Percentiles rank a stretch among this genome's conserved stretches.
These are phyloP conservation scores for Castanospermum australe DNA, from an alignment of 306 rosid species.

Conservation along the genomic window DNA sequence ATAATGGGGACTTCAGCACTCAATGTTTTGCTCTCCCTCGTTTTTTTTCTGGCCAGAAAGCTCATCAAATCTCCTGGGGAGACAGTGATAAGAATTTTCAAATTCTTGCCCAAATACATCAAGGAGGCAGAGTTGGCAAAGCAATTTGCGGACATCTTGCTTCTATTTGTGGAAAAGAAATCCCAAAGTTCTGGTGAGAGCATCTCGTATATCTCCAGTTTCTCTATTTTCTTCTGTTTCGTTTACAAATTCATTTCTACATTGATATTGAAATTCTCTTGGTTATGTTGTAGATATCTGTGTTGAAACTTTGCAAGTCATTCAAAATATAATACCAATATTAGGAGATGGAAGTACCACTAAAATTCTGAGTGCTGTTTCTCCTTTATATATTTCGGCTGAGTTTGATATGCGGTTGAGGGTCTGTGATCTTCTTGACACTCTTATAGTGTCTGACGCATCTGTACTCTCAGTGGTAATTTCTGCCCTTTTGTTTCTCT, in stretches of 20 bases:
- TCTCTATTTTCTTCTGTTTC: background rate
- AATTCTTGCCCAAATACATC: slow-evolving; percentile 64
- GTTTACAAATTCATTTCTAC: background rate
- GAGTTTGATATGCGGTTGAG: slow-evolving; percentile 61
- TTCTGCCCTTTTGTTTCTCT: slow-evolving; percentile 14
- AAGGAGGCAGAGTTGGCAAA: slow-evolving; percentile 56
- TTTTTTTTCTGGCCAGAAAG: slow-evolving; percentile 56
- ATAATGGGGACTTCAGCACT: background rate
- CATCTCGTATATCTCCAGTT: slow-evolving; percentile 9
- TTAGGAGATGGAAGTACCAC: slow-evolving; percentile 55
- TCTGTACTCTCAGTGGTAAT: slow-evolving; percentile 67
- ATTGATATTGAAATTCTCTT: slow-evolving; percentile 25
- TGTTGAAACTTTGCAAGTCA: slow-evolving; percentile 59
- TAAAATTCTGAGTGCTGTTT: slow-evolving; percentile 60
- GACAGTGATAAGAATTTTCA: slow-evolving; percentile 59
- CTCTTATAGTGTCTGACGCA: slow-evolving; percentile 62
- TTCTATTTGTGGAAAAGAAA: slow-evolving; percentile 59
- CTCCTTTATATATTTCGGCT: slow-evolving; percentile 62
- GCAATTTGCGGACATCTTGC: slow-evolving; percentile 66
- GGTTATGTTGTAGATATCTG: slow-evolving; percentile 56
- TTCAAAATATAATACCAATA: slow-evolving; percentile 60
- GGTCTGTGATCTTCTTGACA: slow-evolving; percentile 78
- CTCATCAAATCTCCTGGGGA: slow-evolving; percentile 74
- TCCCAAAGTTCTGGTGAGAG: slow-evolving; percentile 59
- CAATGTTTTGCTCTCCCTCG: background rate